Conservation (phyloP, 371 early-diverging fungal species). For the Actinomucor elegans region DNA sequence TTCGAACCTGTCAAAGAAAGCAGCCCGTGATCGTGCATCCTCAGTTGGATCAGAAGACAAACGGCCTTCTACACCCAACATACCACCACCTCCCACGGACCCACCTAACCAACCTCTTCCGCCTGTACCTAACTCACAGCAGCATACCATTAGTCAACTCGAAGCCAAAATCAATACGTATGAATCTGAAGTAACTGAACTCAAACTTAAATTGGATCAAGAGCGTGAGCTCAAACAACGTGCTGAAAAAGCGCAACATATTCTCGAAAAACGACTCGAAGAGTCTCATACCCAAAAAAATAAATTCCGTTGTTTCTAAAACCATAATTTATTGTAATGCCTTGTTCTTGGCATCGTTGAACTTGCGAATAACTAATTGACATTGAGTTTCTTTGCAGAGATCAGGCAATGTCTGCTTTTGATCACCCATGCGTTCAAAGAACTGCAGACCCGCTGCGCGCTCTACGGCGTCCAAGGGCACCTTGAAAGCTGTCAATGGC, state of each 20-base stretch:
- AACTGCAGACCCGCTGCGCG: constrained; percentile 76
- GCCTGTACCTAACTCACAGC: constrained; percentile 1
- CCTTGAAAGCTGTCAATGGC: constrained; percentile 69
- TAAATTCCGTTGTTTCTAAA: constrained; percentile 23
- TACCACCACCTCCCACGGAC: constrained; percentile 3
- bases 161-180: background rate
- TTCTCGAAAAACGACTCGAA: constrained; percentile 10
- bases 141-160: background rate
- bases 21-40: too few relatives aligned
- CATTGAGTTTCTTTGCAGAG: constrained; percentile 52
- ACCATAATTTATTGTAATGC: constrained; percentile 3
- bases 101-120: constrained; percentile 19
- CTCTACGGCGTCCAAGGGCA: constrained; percentile 80
- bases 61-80: background rate
- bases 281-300: constrained; percentile 13
- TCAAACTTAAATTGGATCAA: background rate
- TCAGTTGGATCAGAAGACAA: background rate
- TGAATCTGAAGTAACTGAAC: background rate
- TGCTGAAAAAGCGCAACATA: constrained; percentile 8
- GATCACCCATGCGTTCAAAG: constrained; percentile 64
- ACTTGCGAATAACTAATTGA: constrained; percentile 42
- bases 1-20: too few relatives aligned
- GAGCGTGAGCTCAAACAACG: background rate
- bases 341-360: constrained; percentile 45
- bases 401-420: constrained; percentile 42